phyloP scores from a whole-genome alignment of 805 yeast species.

The Lipomyces mesembrius region DNA sequence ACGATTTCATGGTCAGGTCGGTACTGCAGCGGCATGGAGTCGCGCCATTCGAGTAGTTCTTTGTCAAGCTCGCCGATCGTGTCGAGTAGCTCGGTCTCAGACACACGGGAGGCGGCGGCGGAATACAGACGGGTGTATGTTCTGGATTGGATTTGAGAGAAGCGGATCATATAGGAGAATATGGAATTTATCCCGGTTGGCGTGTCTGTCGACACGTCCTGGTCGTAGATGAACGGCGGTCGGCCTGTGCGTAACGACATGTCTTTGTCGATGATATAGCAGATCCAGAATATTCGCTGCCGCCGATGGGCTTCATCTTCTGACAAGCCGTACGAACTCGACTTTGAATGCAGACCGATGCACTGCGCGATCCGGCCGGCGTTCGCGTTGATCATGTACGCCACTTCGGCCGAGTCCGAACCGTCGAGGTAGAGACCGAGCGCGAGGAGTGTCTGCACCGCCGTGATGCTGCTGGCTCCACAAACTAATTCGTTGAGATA shows the following conservation, averaged over 20 bases:
- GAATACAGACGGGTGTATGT: slow-evolving; percentile 33
- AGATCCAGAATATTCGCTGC: slow-evolving; percentile 37
- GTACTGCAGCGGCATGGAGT: slow-evolving; percentile 33
- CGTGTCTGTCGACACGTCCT: slow-evolving; percentile 21
- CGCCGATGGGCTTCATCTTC: slow-evolving; percentile 25
- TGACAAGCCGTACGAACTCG: slow-evolving; percentile 22
- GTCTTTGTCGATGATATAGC: slow-evolving; percentile 36
- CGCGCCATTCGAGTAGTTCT: slow-evolving; percentile 39
- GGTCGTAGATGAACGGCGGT: slow-evolving; percentile 35
- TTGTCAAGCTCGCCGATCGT: slow-evolving; percentile 37
- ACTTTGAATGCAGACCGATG: slow-evolving; percentile 37
- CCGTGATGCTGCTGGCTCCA: slow-evolving; percentile 23
- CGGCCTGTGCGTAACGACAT: slow-evolving; percentile 34
- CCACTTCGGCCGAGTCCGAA: slow-evolving; percentile 22
- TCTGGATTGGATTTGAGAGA: slow-evolving; percentile 30
- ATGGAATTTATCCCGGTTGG: slow-evolving; percentile 11
- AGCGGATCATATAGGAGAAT: slow-evolving; percentile 14
- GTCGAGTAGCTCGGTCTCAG: slow-evolving; percentile 34
- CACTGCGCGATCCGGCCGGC: slow-evolving; percentile 38
- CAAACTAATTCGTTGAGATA: slow-evolving; percentile 18
- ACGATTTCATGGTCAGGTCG: slow-evolving; percentile 39
- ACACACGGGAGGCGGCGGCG: slow-evolving; percentile 20
- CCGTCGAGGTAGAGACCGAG: slow-evolving; percentile 30
- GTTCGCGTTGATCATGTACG: slow-evolving; percentile 23
- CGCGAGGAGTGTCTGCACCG: slow-evolving; percentile 31